Base-by-base conservation (phyloP, 1,139 yeast species). In the Nakaseomyces sp. region DNA sequence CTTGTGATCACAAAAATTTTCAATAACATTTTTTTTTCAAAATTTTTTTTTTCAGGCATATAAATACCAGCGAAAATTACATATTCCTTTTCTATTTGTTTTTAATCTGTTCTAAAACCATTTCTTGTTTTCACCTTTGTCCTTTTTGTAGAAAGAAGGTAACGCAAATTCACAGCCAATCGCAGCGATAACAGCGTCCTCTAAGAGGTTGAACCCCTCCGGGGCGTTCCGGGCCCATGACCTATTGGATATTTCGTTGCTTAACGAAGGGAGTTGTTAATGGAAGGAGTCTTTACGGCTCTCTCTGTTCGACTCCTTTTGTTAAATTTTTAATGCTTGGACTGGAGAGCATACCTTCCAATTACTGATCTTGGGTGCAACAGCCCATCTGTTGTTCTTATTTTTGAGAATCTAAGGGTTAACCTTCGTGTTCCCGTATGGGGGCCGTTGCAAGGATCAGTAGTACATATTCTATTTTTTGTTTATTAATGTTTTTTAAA, bases 381-480 rank as follows among this genome's bases (percentile, higher is more conserved):
- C 79, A 71, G 65, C 69, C 72, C 84, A 76, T 77, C 70, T 64
- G 68, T 56, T 64, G 67, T 64, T 61, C 63, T 65, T 63, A 63
- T 64, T 63, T 64, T 13, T 64, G 52, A 44, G 50, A 54, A 53
- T 67, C 66, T 75, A 77, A 79, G 84, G 85, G 79, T 62, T 68
- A 73, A 71, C 85, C 87, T 80, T 81, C 84, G 88, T 79, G 85
- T 73, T 71, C 79, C 84, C 85, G 84, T 68, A 79, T 81, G 86
- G 74, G 83, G 73, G 66, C 63, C 68, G 81, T 73, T 80, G 88
- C 88, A 81, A 81, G 74, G 88, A 81, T 77, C 74, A 71, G 65
- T 77, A 65, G 66, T 58, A 81, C 87, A 80, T 71, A 52, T 63
- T 45, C 37, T 32, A 16, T 5, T 17, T 24, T 20, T 38, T 28